Conservation (phyloP, 306 rosid species). For the Gillenia trifoliata region DNA sequence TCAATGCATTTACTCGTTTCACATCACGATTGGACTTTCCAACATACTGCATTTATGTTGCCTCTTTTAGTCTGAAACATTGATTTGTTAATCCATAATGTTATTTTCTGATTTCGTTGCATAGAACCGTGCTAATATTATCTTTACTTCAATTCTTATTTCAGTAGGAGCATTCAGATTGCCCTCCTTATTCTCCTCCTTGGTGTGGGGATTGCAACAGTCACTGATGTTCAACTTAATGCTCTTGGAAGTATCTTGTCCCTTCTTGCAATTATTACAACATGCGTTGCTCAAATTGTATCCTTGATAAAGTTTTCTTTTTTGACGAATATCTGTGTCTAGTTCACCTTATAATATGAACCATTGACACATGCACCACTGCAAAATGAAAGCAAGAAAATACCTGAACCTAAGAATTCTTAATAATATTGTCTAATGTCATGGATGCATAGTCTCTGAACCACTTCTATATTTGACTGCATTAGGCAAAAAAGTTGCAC, state of each 20-base stretch:
- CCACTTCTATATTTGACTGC: background rate
- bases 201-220: constrained; percentile 95
- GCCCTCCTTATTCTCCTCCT: constrained; percentile 69
- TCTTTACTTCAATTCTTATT: constrained; percentile 20
- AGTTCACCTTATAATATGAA: background rate
- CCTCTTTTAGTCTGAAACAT: background rate
- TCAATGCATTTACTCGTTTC: background rate
- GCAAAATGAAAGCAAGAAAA: background rate
- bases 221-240: constrained; percentile 91
- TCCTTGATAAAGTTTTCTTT: constrained; percentile 40
- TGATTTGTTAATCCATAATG: background rate
- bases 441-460: constrained; percentile 3
- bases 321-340: background rate
- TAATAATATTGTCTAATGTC: background rate
- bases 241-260: constrained; percentile 79
- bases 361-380: background rate
- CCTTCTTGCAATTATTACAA: constrained; percentile 80
- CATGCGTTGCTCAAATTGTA: constrained; percentile 97
- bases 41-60: background rate
- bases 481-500: background rate
- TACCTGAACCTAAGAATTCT: background rate
- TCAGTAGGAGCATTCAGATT: constrained; percentile 83
- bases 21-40: background rate
- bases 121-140: constrained; percentile 10
- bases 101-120: constrained; percentile 1